Base-by-base conservation (phyloP, 1,139 yeast genomes). In the Arxiozyma telluris region DNA sequence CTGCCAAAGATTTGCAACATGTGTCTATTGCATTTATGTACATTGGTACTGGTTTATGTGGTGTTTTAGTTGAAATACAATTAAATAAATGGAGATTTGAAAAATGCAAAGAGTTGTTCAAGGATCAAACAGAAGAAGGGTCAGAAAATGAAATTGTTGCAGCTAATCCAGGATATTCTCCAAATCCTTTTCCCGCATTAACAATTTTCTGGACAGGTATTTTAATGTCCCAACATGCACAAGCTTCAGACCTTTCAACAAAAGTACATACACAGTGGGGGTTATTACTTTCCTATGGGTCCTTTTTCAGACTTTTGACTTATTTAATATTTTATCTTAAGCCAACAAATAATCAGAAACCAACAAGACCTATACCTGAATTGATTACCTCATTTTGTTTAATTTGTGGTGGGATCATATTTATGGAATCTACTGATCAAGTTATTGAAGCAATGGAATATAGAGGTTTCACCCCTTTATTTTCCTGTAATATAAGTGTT, bases 181-280 rank as follows among this genome's bases (percentile, higher is more conserved):
- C 91, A 51, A 93, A 93, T 67, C 97, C 97, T 22, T 88, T 93
- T 79, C 98, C 98, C 1, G 81, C 89, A 1, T 79, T 93, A 60
- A 89, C 95, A 12, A 87, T 93, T 44, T 93, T 87, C 71, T 93
- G 97, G 96, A 93, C 98, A 0, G 98, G 98, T 27, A 77, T 85
- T n/a, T 76, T 93, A 58, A 93, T 93, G 98, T 89, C 97, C 1
- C 88, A 85, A 69, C 98, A 93, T 70, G 83, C 82, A 50, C 98
- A 93, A 71, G 88, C 91, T 3, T 83, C 93, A 0, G 74, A 70
- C 50, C 77, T 86, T 41, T 83, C 96, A 1, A 88, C 98, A 1
- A 75, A 73, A 41, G 80, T 93, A 58, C 98, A 93, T 69, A 73
- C 79, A 52, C 97, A 89, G 72, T 93, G 98, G 98, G 98, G 98